Evolutionary conservation across 352 stramenopile genomes (phyloP).

Genomic region (Phytophthora megakarya): DNA sequence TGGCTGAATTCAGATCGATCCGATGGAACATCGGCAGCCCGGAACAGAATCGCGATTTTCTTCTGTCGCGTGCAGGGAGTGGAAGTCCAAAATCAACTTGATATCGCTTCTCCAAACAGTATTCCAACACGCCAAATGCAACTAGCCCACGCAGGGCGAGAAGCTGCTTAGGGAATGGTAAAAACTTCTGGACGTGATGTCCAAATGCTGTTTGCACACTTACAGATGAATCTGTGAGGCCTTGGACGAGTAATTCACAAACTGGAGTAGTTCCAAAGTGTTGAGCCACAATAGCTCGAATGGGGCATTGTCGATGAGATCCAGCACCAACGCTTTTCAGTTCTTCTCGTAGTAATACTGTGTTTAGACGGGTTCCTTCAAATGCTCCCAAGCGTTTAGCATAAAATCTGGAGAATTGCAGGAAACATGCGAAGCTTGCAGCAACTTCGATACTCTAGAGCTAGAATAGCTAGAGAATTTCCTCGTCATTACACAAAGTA

Average conservation of each 20-base stretch:
- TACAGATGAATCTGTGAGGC: conserved; percentile 41
- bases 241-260: conserved; percentile 34
- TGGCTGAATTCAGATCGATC: conserved; percentile 90
- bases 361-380: conserved; percentile 52
- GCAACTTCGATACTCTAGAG: conserved; percentile 35
- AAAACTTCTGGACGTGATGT: conserved; percentile 16
- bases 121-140: conserved; percentile 76
- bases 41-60: conserved; percentile 87
- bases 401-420: conserved; percentile 47
- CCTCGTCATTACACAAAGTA: conserved; percentile 41
- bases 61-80: conserved; percentile 48
- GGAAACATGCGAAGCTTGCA: conserved; percentile 48
- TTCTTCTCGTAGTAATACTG: conserved; percentile 12
- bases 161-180: conserved; percentile 39
- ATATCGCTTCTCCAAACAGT: conserved; percentile 86
- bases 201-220: conserved; percentile 31
- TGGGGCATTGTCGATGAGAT: conserved; percentile 61
- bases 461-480: background rate
- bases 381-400: conserved; percentile 41
- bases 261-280: conserved; percentile 18
- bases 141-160: conserved; percentile 78
- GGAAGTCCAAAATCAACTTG: conserved; percentile 84
- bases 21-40: conserved; percentile 79
- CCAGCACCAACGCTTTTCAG: conserved; percentile 56
- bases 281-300: conserved; percentile 74